These are phyloP conservation scores for Microglena sp. DNA, from an alignment of 139 green algal genomes.

Conservation along the genomic window DNA sequence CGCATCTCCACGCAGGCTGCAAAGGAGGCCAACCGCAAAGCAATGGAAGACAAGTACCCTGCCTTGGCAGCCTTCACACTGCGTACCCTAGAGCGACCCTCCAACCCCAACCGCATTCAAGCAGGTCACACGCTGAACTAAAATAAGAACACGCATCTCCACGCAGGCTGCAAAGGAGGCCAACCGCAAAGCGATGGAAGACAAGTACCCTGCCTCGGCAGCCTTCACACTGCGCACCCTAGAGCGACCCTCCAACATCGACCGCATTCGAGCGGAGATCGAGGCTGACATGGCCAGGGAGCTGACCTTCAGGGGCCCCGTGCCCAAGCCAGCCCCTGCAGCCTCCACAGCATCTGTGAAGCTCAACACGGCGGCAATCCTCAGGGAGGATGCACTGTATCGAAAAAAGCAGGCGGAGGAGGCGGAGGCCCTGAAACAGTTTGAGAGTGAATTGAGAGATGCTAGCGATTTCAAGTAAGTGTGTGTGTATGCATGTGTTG, in stretches of 20 bases:
- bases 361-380: conserved; percentile 64
- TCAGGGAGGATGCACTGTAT: conserved; percentile 70
- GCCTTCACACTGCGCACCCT: conserved; percentile 45
- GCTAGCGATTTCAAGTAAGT: conserved; percentile 40
- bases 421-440: conserved; percentile 44
- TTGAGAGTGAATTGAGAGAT: conserved; percentile 61
- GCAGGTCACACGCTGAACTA: no score
- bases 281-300: conserved; percentile 34
- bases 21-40: conserved; percentile 29
- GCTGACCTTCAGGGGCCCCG: conserved; percentile 31
- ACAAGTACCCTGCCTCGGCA: conserved; percentile 12
- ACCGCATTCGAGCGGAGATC: conserved; percentile 42
- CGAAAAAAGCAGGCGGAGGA: conserved; percentile 59
- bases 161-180: conserved; percentile 28
- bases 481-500: no score
- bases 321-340: conserved; percentile 24
- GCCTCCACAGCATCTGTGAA: conserved; percentile 34
- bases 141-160: no score
- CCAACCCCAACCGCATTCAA: no score
- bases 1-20: no score
- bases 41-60: conserved; percentile 5
- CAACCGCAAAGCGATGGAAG: conserved; percentile 20
- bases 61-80: no score
- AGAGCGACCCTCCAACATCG: conserved; percentile 54
- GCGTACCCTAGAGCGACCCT: no score